Evolutionary conservation across 257 asterid genomes (phyloP).

Genomic region (Nicotiana otophora): DNA sequence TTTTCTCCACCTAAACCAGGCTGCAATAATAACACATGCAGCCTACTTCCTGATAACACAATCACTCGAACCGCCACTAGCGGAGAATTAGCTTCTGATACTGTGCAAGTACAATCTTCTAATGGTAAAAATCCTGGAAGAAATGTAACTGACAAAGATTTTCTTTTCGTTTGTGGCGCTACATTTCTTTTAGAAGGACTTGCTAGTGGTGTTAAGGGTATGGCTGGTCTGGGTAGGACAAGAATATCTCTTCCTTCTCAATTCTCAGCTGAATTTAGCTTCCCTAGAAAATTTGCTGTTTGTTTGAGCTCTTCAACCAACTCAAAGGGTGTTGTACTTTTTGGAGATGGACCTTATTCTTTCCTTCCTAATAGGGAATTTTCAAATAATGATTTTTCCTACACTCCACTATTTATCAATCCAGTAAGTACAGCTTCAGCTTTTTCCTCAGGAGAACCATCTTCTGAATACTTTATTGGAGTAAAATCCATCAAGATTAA

Average conservation of each 20-base stretch:
- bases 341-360: conserved; percentile 37
- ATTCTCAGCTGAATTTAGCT: conserved; percentile 25
- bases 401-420: conserved; percentile 35
- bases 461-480: conserved; percentile 46
- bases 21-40: conserved; percentile 43
- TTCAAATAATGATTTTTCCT: conserved; percentile 23
- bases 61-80: not conserved
- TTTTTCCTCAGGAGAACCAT: conserved; percentile 20
- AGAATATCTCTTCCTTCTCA: conserved; percentile 32
- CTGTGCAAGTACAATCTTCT: conserved; percentile 28
- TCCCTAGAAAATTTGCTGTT: conserved; percentile 36
- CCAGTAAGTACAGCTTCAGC: conserved; percentile 26
- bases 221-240: conserved; percentile 44
- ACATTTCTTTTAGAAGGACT: conserved; percentile 24
- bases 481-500: conserved; percentile 35
- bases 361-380: conserved; percentile 25
- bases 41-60: conserved; percentile 23
- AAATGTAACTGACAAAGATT: conserved; percentile 9
- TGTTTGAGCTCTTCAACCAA: conserved; percentile 35
- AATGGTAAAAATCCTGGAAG: conserved; percentile 31
- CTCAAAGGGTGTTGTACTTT: conserved; percentile 30
- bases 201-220: conserved; percentile 32
- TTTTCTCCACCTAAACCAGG: conserved; percentile 36
- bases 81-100: conserved; percentile 40
- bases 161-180: conserved; percentile 27